Base-by-base conservation (phyloP, 2,329 filamentous ascomycete genomes). In the Exophiala sp. region DNA sequence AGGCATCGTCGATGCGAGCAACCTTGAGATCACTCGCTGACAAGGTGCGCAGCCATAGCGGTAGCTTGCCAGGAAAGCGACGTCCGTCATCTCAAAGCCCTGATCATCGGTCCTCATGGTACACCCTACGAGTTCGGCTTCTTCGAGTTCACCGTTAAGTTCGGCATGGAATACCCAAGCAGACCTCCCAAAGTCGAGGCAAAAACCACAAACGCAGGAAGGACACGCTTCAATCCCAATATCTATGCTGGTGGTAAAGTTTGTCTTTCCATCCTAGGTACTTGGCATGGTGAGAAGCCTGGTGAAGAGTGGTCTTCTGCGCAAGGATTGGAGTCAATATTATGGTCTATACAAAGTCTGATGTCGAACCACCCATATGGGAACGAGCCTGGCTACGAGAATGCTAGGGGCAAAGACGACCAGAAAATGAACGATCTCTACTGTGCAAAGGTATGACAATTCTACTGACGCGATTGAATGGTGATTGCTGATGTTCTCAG, bases 51-150 rank as follows among this genome's bases (percentile, higher is more conserved):
- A 62, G 46, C 58, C 91, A 89, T 97, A 59, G 89, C 89, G 9
- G 91, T 96, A 45, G 88, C 89, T 52, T 95, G 88, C 68, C 81
- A 88, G 47, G 94, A 97, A 71, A 80, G 85, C 63, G 91, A 99
- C 70, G 89, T 97, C 57, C 87, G 91, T 51, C 87, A 89, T 68
- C 86, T 97, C 46, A 87, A 85, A 68, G 90, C 91, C 45, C 72
- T 97, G 60, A 92, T 97, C 65, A 84, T 97, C 62, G 94, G 94
- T 0, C 92, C 94, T 20, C 90, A 92, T 61, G 91, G 94, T 64
- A 95, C 91, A 0, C 91, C 92, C 0, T 99, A 99, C 71, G 91
- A 96, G 71, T 96, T 95, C 67, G 94, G 94, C 2, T 96, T 96
- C 74, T 97, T 95, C 68, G 91, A 97, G 80, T 91, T 94, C 70